Evolutionary conservation across 1,284 basidiomycete genomes (phyloP).

Genomic region (Puccinia brachypodii): DNA sequence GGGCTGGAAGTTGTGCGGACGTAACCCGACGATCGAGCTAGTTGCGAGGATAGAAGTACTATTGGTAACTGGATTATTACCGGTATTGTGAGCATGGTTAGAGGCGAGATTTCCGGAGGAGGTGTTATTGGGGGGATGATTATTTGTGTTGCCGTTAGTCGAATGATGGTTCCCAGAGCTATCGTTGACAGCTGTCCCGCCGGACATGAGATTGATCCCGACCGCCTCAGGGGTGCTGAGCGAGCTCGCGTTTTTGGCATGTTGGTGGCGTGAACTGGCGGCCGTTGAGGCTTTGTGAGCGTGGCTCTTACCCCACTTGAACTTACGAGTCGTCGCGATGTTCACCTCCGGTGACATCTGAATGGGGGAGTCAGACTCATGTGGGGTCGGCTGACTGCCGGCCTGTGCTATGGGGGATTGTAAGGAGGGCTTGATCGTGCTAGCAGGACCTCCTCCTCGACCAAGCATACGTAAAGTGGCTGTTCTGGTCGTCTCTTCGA

Average conservation of each 20-base stretch:
- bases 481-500: constrained; percentile 23
- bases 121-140: not conserved
- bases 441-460: not conserved
- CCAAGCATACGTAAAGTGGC: not conserved
- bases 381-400: not conserved
- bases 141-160: constrained; percentile 47
- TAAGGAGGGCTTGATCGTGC: not conserved
- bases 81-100: not conserved
- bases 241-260: constrained; percentile 27
- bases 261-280: not conserved
- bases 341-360: constrained; percentile 32
- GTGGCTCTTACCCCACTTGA: constrained; percentile 45
- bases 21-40: constrained; percentile 47
- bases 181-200: not conserved
- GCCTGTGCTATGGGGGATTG: not conserved
- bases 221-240: not conserved
- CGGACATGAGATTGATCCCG: not conserved
- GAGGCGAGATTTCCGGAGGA: not conserved
- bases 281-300: constrained; percentile 22
- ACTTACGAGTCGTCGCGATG: constrained; percentile 45
- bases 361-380: not conserved
- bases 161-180: not conserved
- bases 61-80: not conserved
- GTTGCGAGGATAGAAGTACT: not conserved
- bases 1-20: constrained; percentile 81